A percentile compares a stretch with the other conserved stretches of the same genome.
These are phyloP conservation scores for Penicillium waksmanii DNA, from an alignment of 495 filamentous ascomycete genomes.

Conservation along the genomic window DNA sequence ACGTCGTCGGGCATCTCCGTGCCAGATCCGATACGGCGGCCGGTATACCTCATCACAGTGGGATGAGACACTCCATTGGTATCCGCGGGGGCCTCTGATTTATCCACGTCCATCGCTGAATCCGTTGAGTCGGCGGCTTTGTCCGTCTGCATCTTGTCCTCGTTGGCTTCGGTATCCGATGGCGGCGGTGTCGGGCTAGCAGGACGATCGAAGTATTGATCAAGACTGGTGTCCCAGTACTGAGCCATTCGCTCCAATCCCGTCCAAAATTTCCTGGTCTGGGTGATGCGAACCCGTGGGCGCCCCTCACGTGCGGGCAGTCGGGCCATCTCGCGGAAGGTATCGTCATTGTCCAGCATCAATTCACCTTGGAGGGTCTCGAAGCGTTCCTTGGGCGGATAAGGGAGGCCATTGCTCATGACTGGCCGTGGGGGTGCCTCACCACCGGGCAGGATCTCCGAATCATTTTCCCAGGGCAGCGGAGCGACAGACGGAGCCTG, in stretches of 20 bases:
- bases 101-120: conserved; percentile 42
- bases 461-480: conserved; percentile 48
- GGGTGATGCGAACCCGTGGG: conserved; percentile 50
- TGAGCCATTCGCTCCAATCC: conserved; percentile 60
- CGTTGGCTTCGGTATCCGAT: conserved; percentile 14
- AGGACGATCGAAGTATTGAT: conserved; percentile 55
- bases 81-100: conserved; percentile 3
- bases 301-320: conserved; percentile 44
- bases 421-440: conserved; percentile 30
- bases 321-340: conserved; percentile 55
- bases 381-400: conserved; percentile 52
- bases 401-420: conserved; percentile 55
- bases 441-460: conserved; percentile 18
- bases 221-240: conserved; percentile 66
- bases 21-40: conserved; percentile 64
- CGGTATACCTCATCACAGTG: conserved; percentile 44
- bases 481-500: conserved; percentile 47
- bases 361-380: conserved; percentile 55
- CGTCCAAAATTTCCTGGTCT: conserved; percentile 65
- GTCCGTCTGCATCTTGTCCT: conserved; percentile 33
- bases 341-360: conserved; percentile 57
- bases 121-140: conserved; percentile 17
- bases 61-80: conserved; percentile 13
- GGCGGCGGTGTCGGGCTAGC: conserved; percentile 29
- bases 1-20: conserved; percentile 75